These are phyloP conservation scores for Xylariomycetidae sp. DNA, from an alignment of 2,329 filamentous ascomycete species.

Conservation along the genomic window DNA sequence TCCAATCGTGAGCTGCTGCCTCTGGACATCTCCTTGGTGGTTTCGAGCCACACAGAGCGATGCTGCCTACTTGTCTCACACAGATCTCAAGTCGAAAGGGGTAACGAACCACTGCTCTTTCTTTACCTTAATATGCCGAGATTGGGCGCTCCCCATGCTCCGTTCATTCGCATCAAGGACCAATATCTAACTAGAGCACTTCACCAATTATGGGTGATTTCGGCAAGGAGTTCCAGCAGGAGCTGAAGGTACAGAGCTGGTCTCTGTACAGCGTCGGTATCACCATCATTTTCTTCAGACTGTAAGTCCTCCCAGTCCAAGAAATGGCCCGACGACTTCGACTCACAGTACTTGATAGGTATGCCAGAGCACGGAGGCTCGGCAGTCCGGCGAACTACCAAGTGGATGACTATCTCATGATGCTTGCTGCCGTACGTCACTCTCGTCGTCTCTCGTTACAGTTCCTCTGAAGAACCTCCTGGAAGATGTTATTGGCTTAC, in stretches of 20 bases:
- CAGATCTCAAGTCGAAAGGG: too few species aligned
- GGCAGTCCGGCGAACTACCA: constrained; percentile 5
- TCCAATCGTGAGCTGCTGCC: too few species aligned
- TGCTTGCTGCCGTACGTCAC: constrained; percentile 5
- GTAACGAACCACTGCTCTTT: too few species aligned
- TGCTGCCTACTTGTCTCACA: too few species aligned
- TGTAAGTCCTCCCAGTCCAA: constrained; percentile 4
- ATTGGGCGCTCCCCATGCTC: too few species aligned
- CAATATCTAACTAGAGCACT: too few species aligned
- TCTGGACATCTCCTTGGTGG: too few species aligned
- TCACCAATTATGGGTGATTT: constrained; percentile 9
- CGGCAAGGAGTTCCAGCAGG: constrained; percentile 3
- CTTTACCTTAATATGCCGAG: too few species aligned
- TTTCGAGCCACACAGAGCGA: too few species aligned
- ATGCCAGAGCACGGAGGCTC: constrained; percentile 3
- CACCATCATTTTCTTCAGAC: constrained; percentile 5
- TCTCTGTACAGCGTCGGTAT: constrained; percentile 8
- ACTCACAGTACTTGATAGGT: constrained; percentile 1
- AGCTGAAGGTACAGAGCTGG: constrained; percentile 7
- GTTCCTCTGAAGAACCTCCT: too few species aligned
- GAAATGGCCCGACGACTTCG: background rate
- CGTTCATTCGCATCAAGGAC: too few species aligned
- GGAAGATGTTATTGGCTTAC: too few species aligned
- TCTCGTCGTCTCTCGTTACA: background rate
- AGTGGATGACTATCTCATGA: constrained; percentile 8